Conservation (phyloP, 768 basidiomycete genomes). For the Lactarius deliciosus region DNA sequence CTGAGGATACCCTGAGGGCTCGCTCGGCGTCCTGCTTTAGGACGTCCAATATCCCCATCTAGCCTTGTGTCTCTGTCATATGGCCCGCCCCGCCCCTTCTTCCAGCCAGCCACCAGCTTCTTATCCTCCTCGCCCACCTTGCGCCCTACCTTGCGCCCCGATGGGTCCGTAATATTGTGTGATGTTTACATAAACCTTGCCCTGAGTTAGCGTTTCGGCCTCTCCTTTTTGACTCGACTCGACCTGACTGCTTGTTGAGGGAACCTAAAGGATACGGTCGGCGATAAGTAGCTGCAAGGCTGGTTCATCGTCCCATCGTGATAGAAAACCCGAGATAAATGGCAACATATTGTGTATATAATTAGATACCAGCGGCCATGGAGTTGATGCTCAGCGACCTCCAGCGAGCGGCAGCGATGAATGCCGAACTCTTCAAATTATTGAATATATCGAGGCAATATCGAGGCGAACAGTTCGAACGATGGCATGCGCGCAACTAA, state of each 20-base stretch:
- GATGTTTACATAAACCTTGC: not conserved
- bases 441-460: not conserved
- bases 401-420: conserved; percentile 3
- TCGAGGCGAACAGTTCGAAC: not conserved
- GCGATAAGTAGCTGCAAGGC: not conserved
- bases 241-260: not conserved
- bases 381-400: conserved; percentile 27
- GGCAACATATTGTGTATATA: not conserved
- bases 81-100: not conserved
- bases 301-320: not conserved
- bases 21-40: not conserved
- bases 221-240: not conserved
- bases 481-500: not conserved
- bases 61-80: not conserved
- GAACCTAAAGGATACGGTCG: not conserved
- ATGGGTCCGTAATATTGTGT: not conserved
- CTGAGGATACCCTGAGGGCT: not conserved
- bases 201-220: not conserved
- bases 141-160: not conserved
- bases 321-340: not conserved
- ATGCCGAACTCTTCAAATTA: not conserved
- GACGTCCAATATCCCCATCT: not conserved
- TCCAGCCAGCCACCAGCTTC: not conserved
- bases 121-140: not conserved
- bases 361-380: conserved; percentile 20